A percentile compares a stretch with the other conserved stretches of the same genome.
Conservation (phyloP, 2,329 filamentous ascomycete genomes). For the Mollisia scopiformis region DNA sequence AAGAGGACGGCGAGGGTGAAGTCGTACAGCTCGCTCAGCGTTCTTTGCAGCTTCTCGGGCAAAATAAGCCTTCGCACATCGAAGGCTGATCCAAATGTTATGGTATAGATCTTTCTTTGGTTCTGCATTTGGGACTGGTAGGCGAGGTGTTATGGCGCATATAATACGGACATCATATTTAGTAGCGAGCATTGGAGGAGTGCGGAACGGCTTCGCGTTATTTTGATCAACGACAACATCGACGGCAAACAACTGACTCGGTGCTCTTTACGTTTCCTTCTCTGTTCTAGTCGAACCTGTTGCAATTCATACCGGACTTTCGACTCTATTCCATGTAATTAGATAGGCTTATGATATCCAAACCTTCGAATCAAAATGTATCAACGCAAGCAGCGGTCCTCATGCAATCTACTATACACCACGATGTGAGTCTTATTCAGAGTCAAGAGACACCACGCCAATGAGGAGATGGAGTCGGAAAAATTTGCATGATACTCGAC, state of each 20-base stretch:
- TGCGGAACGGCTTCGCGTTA: conserved; percentile 23
- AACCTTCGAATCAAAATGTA: conserved; percentile 20
- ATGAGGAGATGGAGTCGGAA: no score
- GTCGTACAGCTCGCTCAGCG: conserved; percentile 89
- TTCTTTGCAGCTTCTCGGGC: conserved; percentile 84
- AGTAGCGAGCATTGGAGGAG: conserved; percentile 40
- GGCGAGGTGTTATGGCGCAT: conserved; percentile 41
- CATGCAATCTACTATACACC: background rate
- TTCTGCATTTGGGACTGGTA: conserved; percentile 35
- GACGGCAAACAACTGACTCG: conserved; percentile 18
- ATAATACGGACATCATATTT: conserved; percentile 32
- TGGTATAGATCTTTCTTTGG: conserved; percentile 33
- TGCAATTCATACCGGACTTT: conserved; percentile 31
- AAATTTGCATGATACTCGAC: no score
- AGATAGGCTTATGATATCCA: conserved; percentile 41
- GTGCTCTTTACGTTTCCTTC: conserved; percentile 27
- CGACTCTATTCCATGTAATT: conserved; percentile 39
- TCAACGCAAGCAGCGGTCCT: background rate
- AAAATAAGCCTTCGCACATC: conserved; percentile 77
- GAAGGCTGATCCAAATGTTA: conserved; percentile 61
- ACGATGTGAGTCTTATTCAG: background rate
- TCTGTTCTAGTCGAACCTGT: conserved; percentile 32
- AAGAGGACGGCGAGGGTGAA: conserved; percentile 90
- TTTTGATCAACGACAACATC: conserved; percentile 24
- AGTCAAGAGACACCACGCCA: no score